Evolutionary conservation across 345 rosid species (phyloP).

Genomic region (Populus davidiana): DNA sequence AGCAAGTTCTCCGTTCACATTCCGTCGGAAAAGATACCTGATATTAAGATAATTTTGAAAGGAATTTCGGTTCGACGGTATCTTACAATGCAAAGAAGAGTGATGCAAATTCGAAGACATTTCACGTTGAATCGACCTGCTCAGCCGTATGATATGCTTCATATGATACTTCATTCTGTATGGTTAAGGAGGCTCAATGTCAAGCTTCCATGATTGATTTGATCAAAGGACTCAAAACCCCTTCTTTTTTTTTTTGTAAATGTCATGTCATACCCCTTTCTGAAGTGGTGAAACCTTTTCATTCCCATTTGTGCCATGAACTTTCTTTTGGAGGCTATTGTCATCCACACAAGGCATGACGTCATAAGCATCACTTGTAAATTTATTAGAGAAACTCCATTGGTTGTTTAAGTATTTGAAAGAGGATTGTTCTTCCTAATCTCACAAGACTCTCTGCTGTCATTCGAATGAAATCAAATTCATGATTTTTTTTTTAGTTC

Average conservation of each 20-base stretch:
- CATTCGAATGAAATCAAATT: not conserved
- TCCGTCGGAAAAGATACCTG: conserved; percentile 34
- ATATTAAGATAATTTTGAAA: conserved; percentile 47
- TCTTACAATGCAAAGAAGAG: conserved; percentile 38
- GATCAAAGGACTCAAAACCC: not conserved
- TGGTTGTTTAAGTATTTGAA: too few relatives aligned
- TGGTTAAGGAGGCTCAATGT: conserved; percentile 68
- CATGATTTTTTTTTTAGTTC: too few relatives aligned
- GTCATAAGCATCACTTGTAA: too few relatives aligned
- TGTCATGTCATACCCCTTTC: not conserved
- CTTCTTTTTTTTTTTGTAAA: too few relatives aligned
- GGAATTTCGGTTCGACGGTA: conserved; percentile 30
- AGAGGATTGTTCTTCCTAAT: not conserved
- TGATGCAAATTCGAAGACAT: conserved; percentile 44
- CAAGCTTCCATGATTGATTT: conserved; percentile 21
- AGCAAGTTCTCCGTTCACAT: conserved; percentile 42
- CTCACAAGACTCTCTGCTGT: not conserved
- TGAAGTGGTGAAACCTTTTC: not conserved
- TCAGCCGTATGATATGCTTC: conserved; percentile 54
- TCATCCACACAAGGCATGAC: not conserved
- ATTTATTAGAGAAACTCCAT: too few relatives aligned
- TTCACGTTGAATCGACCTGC: conserved; percentile 54
- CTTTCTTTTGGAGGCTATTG: not conserved
- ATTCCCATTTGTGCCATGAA: too few relatives aligned
- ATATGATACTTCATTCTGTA: conserved; percentile 64